Evolutionary conservation across 2,329 filamentous ascomycete species (phyloP), one percentile per base, ranked within the genome.

Genomic region (Aspergillus latus): DNA sequence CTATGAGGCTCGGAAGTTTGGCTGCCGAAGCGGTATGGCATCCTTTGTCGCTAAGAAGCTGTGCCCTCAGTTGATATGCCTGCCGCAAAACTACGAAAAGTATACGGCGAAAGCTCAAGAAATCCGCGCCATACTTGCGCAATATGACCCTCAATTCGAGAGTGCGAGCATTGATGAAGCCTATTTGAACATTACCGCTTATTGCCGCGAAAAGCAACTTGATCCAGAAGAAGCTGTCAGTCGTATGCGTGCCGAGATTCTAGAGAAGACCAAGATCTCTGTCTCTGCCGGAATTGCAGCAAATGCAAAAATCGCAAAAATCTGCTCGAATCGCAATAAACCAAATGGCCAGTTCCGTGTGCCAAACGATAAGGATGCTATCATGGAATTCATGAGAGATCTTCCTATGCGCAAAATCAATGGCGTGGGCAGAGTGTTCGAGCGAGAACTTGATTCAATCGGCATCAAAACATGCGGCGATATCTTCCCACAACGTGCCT

Each of bases 101-200:
- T 99, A 99, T 69, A 88, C 81, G 0, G 85, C 90, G 11, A 99
- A 97, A 73, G 94, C 94, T 0, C 84, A 88, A 56, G 92, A 97
- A 70, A 87, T 97, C 5, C 85, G 93, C 9, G 83, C 87, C 42
- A 84, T 99, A 1, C 78, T 99, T 13, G 88, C 85, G 9, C 81
- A 88, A n/a, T 99, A 97, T 68, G 94, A 99, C 67, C 84, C 90
- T 0, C 82, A 89, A 1, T 99, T 96, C 64, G 91, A 97, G 72
- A 95, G 89, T 65, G 91, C 93, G 0, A 96, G 92, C 69, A 92
- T 96, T 62, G 94, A 99, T 65, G 94, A 99, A 72, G 94, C 94
- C 0, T 99, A 97, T 69, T 79, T 99, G 29, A 97, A 99, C 66
- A 89, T 99, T 57, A 97, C 94, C 0, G 79, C 87, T 49, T 97